Evolutionary conservation across 139 green algal species (phyloP), one percentile per base, ranked within the genome.

Genomic region (Volvox africanus): DNA sequence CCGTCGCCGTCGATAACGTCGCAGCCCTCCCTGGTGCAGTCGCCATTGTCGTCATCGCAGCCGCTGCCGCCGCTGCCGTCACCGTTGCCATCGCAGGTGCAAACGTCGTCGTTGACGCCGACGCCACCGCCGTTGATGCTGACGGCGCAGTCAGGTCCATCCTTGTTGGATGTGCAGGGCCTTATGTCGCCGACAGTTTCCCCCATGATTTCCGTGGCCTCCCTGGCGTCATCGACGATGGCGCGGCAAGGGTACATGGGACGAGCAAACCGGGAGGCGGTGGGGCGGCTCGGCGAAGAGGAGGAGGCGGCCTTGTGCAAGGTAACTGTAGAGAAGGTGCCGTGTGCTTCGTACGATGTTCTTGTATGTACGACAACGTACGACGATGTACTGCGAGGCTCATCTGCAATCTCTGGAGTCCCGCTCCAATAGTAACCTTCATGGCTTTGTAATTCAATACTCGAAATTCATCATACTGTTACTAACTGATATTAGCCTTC

Each of bases 271-370:
- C 16, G 82, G 84, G 36, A 61, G 26, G 68, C 17, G 16, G 68
- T 89, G 68, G 84, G 84, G 68, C 68, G 84, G 36, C 84, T 89
- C 36, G 55, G 1, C 26, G 84, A 89, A 37, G 37, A 81, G 68
- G 84, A 89, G 37, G 86, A 90, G 86, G 86, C 71, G 19, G 86
- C 86, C 2, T 73, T 90, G 44, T 90, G 86, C 86, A 90, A 90
- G 86, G 86, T 80, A 30, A 0, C n/a, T n/a, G n/a, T n/a, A n/a
- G 62, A 69, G 19, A 17, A 19, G 19, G 62, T 69, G 62, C 62
- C 62, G 62, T 69, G n/a, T n/a, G n/a, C n/a, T n/a, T n/a, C n/a
- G n/a, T n/a, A n/a, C n/a, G n/a, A n/a, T n/a, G n/a, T n/a, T n/a
- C n/a, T n/a, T n/a, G n/a, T n/a, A n/a, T n/a, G n/a, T n/a, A n/a